A percentile compares a stretch with the other conserved stretches of the same genome.
These are phyloP conservation scores for Fusarium sp. DNA, from an alignment of 2,329 filamentous ascomycete species.

Conservation along the genomic window DNA sequence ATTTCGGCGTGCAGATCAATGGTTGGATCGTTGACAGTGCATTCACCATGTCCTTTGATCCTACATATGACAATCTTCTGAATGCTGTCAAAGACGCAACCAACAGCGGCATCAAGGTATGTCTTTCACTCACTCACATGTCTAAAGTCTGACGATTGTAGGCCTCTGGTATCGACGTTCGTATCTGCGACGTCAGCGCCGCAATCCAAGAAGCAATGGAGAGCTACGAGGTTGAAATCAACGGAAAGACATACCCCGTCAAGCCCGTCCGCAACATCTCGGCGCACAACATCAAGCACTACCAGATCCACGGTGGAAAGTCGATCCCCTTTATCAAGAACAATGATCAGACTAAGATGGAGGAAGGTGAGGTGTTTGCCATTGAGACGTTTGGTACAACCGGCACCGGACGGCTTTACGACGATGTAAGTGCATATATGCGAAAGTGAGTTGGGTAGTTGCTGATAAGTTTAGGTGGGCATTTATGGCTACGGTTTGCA, in stretches of 20 bases:
- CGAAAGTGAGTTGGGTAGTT: accelerated
- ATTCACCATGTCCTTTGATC: constrained; percentile 79
- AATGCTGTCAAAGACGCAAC: constrained; percentile 77
- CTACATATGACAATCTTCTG: constrained; percentile 75
- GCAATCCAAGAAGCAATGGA: constrained; percentile 90
- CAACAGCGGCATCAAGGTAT: constrained; percentile 79
- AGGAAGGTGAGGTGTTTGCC: constrained; percentile 90
- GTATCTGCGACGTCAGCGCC: constrained; percentile 82
- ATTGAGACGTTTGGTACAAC: constrained; percentile 95
- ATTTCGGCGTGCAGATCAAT: constrained; percentile 80
- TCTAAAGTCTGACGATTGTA: constrained; percentile 5
- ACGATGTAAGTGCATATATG: constrained; percentile 70
- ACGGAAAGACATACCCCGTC: constrained; percentile 78
- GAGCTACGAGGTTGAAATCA: constrained; percentile 85
- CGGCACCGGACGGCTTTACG: constrained; percentile 80
- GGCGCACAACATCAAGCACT: constrained; percentile 85
- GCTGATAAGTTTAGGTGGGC: constrained; percentile 49
- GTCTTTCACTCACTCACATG: neutral
- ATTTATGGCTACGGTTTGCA: constrained; percentile 62
- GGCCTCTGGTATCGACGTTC: constrained; percentile 82
- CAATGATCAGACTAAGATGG: constrained; percentile 88
- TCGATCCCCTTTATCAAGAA: constrained; percentile 90
- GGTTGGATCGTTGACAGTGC: constrained; percentile 81
- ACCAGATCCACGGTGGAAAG: constrained; percentile 88
- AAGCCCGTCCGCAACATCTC: constrained; percentile 85